Evolutionary conservation across 495 filamentous ascomycete genomes (phyloP).

Genomic region (Podospora pseudoanserina): DNA sequence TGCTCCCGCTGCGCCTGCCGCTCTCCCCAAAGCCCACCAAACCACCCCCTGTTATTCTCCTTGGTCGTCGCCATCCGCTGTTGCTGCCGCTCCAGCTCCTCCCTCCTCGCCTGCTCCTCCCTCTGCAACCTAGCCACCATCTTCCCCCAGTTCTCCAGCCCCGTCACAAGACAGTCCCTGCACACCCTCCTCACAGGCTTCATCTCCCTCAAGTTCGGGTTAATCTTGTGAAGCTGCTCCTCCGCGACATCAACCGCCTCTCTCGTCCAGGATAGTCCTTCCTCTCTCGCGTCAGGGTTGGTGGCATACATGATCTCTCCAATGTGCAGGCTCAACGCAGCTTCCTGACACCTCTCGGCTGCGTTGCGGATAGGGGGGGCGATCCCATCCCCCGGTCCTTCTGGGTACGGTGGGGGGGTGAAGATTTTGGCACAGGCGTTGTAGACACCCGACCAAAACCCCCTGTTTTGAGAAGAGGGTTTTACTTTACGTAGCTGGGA

Average conservation of each 20-base stretch:
- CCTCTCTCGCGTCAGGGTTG: constrained; percentile 40
- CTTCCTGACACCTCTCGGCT: constrained; percentile 72
- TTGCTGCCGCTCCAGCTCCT: constrained; percentile 8
- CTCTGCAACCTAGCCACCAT: constrained; percentile 63
- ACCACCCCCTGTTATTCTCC: constrained; percentile 26
- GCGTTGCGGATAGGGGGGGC: constrained; percentile 56
- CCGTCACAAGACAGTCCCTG: constrained; percentile 65
- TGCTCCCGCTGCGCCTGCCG: constrained; percentile 2
- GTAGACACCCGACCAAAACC: constrained; percentile 13
- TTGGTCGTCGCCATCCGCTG: not conserved
- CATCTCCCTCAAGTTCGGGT: constrained; percentile 7
- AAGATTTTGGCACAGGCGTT: constrained; percentile 35
- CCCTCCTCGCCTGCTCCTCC: constrained; percentile 47
- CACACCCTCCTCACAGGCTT: constrained; percentile 51
- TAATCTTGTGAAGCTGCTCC: constrained; percentile 45
- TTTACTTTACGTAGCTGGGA: not conserved
- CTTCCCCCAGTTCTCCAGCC: constrained; percentile 68
- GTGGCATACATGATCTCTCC: constrained; percentile 85
- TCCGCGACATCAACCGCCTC: constrained; percentile 68
- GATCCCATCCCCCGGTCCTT: constrained; percentile 61
- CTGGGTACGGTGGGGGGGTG: constrained; percentile 57
- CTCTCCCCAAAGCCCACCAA: constrained; percentile 45
- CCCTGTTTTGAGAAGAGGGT: constrained; percentile 11
- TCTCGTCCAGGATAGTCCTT: constrained; percentile 79
- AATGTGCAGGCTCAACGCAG: constrained; percentile 80